Base-by-base conservation (phyloP, 805 yeast genomes). In the Ogataea henricii region DNA sequence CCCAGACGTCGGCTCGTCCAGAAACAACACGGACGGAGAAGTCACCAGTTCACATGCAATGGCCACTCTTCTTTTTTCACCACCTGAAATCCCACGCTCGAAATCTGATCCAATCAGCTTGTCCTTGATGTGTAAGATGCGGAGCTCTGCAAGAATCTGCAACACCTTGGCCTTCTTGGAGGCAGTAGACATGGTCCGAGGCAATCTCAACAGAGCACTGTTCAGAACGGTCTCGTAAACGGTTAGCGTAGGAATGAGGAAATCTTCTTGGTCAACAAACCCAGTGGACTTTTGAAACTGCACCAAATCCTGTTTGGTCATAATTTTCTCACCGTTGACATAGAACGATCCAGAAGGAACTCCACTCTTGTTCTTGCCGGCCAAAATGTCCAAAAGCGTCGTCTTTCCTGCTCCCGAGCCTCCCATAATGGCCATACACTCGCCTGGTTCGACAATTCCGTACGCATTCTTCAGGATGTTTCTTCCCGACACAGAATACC, bases 351-450 rank as follows among this genome's bases (percentile, higher is more conserved):
- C 97, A 1, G 71, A 56, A 8, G 81, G 76, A 0, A 55, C 52
- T 2, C 99, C 99, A 27, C 83, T 76, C 62, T 92, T 94, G 62
- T 83, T 79, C 63, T 92, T 94, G 40, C 85, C 87, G 0, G 98
- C 98, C 47, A 94, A 71, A 49, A 94, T 90, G 62, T 94, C 99
- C 43, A 94, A 71, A 36, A 94, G 69, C 0, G 99, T 92, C 0
- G 99, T 92, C 64, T 94, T 94, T 44, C 99, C 99, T 12, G 99
- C 98, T 42, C 99, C 99, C 0, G 97, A 91, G 1, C 97, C 97
- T 37, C 99, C 99, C 96, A 94, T 89, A 35, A 94, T 89, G 0
- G 99, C 98, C 63, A 90, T 66, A 52, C 96, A 86, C 63, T 90
- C 90, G 32, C 97, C 86, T 2, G 97, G 96, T 43, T 81, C 80